Evolutionary conservation across 371 early-diverging fungal genomes (phyloP).

Genomic region (Sporodiniella umbellata): DNA sequence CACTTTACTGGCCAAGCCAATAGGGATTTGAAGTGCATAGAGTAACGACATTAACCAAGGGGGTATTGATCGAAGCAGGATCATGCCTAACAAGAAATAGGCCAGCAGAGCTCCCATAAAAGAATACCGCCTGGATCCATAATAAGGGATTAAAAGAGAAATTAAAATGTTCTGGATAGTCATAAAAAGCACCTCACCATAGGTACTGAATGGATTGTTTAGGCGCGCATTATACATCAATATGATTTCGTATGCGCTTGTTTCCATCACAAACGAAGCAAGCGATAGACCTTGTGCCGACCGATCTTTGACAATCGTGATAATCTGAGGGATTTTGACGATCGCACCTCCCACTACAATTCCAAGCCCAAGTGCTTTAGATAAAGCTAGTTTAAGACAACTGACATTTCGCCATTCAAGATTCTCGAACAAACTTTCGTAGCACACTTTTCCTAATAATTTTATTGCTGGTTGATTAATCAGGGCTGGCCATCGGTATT

Average conservation of each 20-base stretch:
- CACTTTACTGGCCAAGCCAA: constrained; percentile 74
- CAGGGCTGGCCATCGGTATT: constrained; percentile 10
- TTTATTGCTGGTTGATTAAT: constrained; percentile 51
- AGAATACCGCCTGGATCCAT: constrained; percentile 17
- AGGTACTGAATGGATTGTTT: constrained; percentile 88
- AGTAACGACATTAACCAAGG: constrained; percentile 52
- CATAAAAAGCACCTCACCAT: constrained; percentile 81
- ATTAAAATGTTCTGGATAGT: constrained; percentile 77
- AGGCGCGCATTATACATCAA: constrained; percentile 83
- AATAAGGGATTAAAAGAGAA: constrained; percentile 61
- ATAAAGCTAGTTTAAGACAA: constrained; percentile 81
- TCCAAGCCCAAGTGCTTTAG: constrained; percentile 88
- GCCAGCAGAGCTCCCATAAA: neutral
- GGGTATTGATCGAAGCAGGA: constrained; percentile 26
- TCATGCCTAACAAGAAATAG: neutral
- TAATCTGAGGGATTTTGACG: constrained; percentile 94
- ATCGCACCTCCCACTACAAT: constrained; percentile 88
- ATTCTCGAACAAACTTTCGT: constrained; percentile 62
- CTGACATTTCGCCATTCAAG: constrained; percentile 58
- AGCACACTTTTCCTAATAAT: constrained; percentile 71
- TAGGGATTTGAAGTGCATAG: constrained; percentile 79
- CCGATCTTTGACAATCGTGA: constrained; percentile 74
- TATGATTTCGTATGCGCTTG: constrained; percentile 71
- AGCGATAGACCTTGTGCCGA: constrained; percentile 84
- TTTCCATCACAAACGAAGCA: constrained; percentile 79